Evolutionary conservation across 1,284 basidiomycete species (phyloP).

Genomic region (Apiotrichum brassicae): DNA sequence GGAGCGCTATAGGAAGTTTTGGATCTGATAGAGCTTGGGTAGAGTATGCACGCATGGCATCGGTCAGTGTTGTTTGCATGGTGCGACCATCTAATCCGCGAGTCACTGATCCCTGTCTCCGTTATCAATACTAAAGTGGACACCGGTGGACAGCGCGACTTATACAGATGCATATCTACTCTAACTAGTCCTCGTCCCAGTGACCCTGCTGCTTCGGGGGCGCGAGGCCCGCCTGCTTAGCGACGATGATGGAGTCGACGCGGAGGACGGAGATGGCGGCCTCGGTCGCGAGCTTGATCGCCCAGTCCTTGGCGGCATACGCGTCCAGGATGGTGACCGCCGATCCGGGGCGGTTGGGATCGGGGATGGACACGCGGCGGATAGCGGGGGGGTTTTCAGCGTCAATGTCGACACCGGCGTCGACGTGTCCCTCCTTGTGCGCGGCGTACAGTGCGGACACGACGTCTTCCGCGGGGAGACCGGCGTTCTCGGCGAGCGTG

Average conservation of each 20-base stretch:
- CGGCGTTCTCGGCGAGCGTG: constrained; percentile 94
- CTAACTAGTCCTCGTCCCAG: constrained; percentile 48
- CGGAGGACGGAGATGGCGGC: constrained; percentile 89
- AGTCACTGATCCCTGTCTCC: too few relatives aligned
- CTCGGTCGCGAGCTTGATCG: constrained; percentile 59
- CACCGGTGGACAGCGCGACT: not conserved
- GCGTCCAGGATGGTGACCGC: constrained; percentile 31
- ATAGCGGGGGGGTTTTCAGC: constrained; percentile 33
- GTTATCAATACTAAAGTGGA: too few relatives aligned
- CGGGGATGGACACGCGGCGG: constrained; percentile 14
- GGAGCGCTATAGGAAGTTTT: constrained; percentile 8
- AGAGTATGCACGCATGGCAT: too few relatives aligned
- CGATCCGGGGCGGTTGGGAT: constrained; percentile 13
- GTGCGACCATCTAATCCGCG: too few relatives aligned
- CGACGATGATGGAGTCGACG: constrained; percentile 98
- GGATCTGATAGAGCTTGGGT: not conserved
- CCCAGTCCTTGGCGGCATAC: constrained; percentile 48
- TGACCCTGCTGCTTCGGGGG: constrained; percentile 48
- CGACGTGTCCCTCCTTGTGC: constrained; percentile 58
- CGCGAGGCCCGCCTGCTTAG: constrained; percentile 71
- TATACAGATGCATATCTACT: constrained; percentile 9
- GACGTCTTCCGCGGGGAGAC: constrained; percentile 87
- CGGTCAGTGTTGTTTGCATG: too few relatives aligned
- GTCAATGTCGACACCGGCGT: constrained; percentile 86
- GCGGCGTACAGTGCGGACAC: constrained; percentile 82